A percentile compares a stretch with the other conserved stretches of the same genome.
Evolutionary conservation across 2,329 filamentous ascomycete genomes (phyloP).

Genomic region (Paracoccidioides lutzii): DNA sequence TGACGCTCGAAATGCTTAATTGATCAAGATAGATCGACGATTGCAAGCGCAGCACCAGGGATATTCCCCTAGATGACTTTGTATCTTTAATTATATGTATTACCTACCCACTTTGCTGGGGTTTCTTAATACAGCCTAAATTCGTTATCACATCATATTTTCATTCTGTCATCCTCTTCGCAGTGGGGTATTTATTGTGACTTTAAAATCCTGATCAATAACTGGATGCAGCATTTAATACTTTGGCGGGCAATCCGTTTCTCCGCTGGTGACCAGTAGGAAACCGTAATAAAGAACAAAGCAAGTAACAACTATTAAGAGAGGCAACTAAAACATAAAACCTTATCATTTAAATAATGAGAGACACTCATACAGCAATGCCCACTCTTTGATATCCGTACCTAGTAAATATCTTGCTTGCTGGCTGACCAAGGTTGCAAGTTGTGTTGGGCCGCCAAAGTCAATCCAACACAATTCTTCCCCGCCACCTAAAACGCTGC

Average conservation of each 20-base stretch:
- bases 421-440: not conserved
- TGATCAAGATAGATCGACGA: not conserved
- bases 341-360: not conserved
- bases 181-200: not conserved
- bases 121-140: not conserved
- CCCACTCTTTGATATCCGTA: not conserved
- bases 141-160: not conserved
- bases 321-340: not conserved
- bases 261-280: not conserved
- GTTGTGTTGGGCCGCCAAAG: not conserved
- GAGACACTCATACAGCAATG: not conserved
- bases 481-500: not conserved
- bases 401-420: not conserved
- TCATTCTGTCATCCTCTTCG: not conserved
- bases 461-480: not conserved
- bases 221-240: not conserved
- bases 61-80: not conserved
- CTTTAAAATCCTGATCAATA: not conserved
- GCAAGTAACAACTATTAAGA: too few relatives aligned
- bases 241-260: not conserved
- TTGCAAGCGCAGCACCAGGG: not conserved
- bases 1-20: not conserved
- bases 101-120: not conserved
- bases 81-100: not conserved
- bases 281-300: not conserved